Base-by-base conservation (phyloP, 495 filamentous ascomycete species). In the Penicillium maclennaniae region DNA sequence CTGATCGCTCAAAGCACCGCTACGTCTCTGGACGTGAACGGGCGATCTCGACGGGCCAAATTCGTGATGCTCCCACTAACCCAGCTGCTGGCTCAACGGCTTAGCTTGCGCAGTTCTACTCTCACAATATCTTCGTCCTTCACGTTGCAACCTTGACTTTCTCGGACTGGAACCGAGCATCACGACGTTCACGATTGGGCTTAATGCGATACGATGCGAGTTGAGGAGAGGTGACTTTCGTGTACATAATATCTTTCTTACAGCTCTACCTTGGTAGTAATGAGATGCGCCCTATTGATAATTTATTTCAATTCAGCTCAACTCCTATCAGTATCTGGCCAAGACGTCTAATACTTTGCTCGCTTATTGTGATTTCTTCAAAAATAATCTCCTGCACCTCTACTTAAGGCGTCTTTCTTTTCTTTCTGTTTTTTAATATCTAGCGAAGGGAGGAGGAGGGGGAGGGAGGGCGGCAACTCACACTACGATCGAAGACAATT, bases 151-250 rank as follows among this genome's bases (percentile, higher is more conserved):
- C 25, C 20, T 49, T 45, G 43, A 21, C 39, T 51, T 27, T 6
- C 59, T 57, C 51, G 53, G 62, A 54, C 54, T 52, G 62, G 53
- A 38, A 58, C 59, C 45, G 53, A 65, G 53, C 47, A 4, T 64
- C 37, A 65, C 43, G 59, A 65, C 37, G 43, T 60, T 58, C 27
- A 65, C 23, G 62, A 62, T 49, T 31, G 5, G 52, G 27, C 25
- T 43, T 50, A 43, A 51, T 36, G n/a, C 37, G 9, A 34, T 12
- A 34, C 31, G 31, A 34, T 14, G 31, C 39, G 39, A 36, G 17
- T 28, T 36, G 38, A 16, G 4, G 37, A n/a, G 37, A n/a, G 10
- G 16, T 17, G 8, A 9, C 4, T n/a, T 40, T 7, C 17, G 9
- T 34, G 31, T 14, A 14, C 3, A 40, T 40, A 7, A 5, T 19